Base-by-base conservation (phyloP, 192 early-diverging fungal genomes). In the Dissophora ornata region DNA sequence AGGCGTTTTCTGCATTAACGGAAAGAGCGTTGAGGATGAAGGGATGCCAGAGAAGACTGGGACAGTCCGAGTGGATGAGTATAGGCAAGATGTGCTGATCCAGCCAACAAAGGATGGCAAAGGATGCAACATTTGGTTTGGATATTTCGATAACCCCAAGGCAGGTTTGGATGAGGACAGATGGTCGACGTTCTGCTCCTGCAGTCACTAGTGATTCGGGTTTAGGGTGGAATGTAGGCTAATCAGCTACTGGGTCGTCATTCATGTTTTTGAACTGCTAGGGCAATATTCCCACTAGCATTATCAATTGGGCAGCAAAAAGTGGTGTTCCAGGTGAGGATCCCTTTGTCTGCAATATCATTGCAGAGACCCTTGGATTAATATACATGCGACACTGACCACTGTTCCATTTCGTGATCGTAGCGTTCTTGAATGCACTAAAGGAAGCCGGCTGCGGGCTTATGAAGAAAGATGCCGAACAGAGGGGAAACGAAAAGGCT, bases 131-230 rank as follows among this genome's bases (percentile, higher is more conserved):
- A 71, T 86, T 10, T 67, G 69, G 38, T 67, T 86, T 55, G 79
- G 71, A 28, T 86, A 86, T 46, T 84, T 74, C 67, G 85, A 86
- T 53, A 62, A 86, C 26, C 83, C 85, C 1, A 79, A 84, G 75
- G 82, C 79, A n/a, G 18, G 44, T 45, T 5, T 9, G 36, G 36
- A 81, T 28, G 41, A 30, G 22, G 15, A 36, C 4, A 25, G 8
- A 13, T 11, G 16, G 36, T 49, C 30, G 19, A 52, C n/a, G n/a
- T n/a, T n/a, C n/a, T n/a, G n/a, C n/a, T n/a, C n/a, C n/a, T n/a
- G n/a, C n/a, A n/a, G n/a, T n/a, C n/a, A n/a, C n/a, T n/a, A n/a
- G n/a, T 29, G 22, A 12, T 1, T 52, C 18, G 24, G 24, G 26
- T 52, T 5, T 24, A 18, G 50, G 13, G 36, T 52, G 4, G 28